Percentiles rank a stretch among this genome's conserved stretches.
Evolutionary conservation across 2,329 filamentous ascomycete genomes (phyloP).

Genomic region (Sarocladiaceae sp.): DNA sequence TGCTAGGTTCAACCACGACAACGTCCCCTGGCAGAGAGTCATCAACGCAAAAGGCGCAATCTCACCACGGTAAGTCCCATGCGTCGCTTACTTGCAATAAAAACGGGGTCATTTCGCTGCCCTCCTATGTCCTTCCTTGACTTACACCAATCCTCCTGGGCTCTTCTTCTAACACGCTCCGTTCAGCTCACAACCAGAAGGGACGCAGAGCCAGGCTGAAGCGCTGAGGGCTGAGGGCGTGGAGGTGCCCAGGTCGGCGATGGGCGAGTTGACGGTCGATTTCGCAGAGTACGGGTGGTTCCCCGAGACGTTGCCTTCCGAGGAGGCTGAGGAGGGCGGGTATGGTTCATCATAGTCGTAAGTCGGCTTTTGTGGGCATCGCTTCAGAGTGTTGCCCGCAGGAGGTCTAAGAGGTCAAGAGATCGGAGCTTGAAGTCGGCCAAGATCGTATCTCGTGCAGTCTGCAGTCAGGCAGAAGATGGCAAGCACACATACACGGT

Average conservation of each 20-base stretch:
- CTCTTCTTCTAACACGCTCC: too few species aligned
- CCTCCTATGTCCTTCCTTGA: too few species aligned
- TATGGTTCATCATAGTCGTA: background rate
- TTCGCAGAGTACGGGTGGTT: conserved; percentile 51
- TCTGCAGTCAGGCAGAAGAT: too few species aligned
- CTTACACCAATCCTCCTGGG: too few species aligned
- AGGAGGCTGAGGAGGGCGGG: conserved; percentile 19
- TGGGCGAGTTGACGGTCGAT: conserved; percentile 48
- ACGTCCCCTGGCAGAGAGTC: conserved; percentile 91
- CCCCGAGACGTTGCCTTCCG: conserved; percentile 42
- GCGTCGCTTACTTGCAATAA: too few species aligned
- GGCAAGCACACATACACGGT: too few species aligned
- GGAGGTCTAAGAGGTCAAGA: too few species aligned
- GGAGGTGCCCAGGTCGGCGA: conserved; percentile 36
- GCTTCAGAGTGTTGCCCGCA: too few species aligned
- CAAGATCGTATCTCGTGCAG: too few species aligned
- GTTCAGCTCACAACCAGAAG: conserved; percentile 41
- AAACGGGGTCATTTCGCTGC: too few species aligned
- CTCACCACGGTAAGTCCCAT: conserved; percentile 69
- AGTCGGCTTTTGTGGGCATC: background rate
- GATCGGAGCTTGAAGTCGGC: too few species aligned
- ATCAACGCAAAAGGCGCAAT: conserved; percentile 84
- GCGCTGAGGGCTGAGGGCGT: conserved; percentile 47
- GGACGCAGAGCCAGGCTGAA: conserved; percentile 42
- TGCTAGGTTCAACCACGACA: conserved; percentile 60